phyloP scores from a whole-genome alignment of 208 protist species.

The Trichomonas vaginalis region DNA sequence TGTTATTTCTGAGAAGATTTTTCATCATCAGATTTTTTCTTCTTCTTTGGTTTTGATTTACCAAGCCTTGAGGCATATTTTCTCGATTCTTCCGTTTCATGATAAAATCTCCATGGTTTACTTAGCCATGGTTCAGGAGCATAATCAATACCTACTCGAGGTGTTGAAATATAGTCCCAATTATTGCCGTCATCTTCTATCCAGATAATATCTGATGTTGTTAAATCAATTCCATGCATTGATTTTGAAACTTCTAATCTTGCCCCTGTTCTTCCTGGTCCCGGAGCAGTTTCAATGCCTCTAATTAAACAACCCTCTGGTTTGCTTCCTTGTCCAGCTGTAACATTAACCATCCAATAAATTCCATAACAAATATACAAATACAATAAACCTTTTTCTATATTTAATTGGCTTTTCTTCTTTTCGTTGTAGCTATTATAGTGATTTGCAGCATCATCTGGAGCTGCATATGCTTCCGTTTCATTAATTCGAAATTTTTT shows the following conservation, averaged over 20 bases:
- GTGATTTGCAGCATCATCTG: neutral
- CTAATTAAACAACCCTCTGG: neutral
- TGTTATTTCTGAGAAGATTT: too few relatives aligned
- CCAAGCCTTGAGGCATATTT: neutral
- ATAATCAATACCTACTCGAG: neutral
- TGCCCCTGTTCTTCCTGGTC: neutral
- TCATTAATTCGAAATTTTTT: neutral
- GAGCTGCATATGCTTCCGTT: neutral
- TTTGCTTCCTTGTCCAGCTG: neutral
- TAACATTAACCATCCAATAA: neutral
- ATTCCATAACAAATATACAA: conserved; percentile 3
- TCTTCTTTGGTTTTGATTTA: neutral
- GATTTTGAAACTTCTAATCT: neutral
- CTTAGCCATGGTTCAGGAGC: neutral
- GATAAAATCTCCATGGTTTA: neutral
- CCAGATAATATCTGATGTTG: neutral
- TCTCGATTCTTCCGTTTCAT: neutral
- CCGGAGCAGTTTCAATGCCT: neutral
- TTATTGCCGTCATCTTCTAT: neutral
- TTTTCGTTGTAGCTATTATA: neutral
- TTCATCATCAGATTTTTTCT: too few relatives aligned
- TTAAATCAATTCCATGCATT: neutral
- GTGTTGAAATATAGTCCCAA: neutral
- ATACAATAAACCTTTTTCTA: neutral
- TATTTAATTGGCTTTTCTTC: neutral